Conservation (phyloP, 2,329 filamentous ascomycete genomes). For the Aureobasidium sp. region DNA sequence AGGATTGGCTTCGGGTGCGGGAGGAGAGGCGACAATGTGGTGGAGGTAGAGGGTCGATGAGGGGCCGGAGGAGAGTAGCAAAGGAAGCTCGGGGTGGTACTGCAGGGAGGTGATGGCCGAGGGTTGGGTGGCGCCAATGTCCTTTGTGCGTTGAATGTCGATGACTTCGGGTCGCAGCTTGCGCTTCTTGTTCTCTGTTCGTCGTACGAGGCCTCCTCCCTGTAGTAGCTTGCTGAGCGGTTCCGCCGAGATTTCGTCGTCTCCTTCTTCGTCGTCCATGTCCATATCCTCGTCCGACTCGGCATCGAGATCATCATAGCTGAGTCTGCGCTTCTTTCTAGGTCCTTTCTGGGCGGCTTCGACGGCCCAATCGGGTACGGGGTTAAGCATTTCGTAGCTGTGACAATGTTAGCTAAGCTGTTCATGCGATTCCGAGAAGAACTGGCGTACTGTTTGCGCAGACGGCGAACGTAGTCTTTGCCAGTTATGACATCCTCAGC, state of each 20-base stretch:
- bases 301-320: conserved; percentile 41
- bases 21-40: conserved; percentile 68
- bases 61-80: conserved; percentile 81
- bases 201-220: conserved; percentile 56
- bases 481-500: conserved; percentile 81
- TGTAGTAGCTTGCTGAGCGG: conserved; percentile 76
- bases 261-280: conserved; percentile 24
- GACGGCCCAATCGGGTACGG: conserved; percentile 53
- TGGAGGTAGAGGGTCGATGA: conserved; percentile 82
- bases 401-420: not conserved
- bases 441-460: conserved; percentile 57
- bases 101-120: conserved; percentile 72
- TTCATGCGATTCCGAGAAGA: not conserved
- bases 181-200: conserved; percentile 50
- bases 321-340: conserved; percentile 41
- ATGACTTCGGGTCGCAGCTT: conserved; percentile 80
- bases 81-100: conserved; percentile 82
- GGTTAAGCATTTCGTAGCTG: conserved; percentile 47
- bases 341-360: conserved; percentile 34
- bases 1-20: conserved; percentile 69
- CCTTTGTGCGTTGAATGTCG: conserved; percentile 80
- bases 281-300: conserved; percentile 51
- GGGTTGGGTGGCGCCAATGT: conserved; percentile 70
- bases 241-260: conserved; percentile 52
- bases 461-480: conserved; percentile 70